Conservation (phyloP, 192 early-diverging fungal genomes). For the Entomortierella lignicola region DNA sequence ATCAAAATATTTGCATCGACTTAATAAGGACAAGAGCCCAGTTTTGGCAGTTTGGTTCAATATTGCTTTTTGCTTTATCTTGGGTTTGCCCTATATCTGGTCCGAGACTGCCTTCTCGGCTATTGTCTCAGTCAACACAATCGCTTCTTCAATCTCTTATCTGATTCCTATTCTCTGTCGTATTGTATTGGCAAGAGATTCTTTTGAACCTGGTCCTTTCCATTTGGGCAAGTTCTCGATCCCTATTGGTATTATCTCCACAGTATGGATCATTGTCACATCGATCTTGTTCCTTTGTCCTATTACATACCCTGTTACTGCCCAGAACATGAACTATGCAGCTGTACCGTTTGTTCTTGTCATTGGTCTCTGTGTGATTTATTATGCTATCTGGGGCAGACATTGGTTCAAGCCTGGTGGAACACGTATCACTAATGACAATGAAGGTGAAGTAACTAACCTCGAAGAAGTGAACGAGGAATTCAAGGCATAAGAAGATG, state of each 20-base stretch:
- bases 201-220: conserved; percentile 61
- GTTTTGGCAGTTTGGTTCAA: conserved; percentile 66
- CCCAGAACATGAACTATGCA: conserved; percentile 62
- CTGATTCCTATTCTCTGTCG: conserved; percentile 61
- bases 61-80: conserved; percentile 58
- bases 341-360: conserved; percentile 58
- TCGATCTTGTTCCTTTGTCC: conserved; percentile 59
- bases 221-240: conserved; percentile 56
- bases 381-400: conserved; percentile 63
- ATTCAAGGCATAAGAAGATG: too few relatives aligned
- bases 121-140: conserved; percentile 68
- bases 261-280: conserved; percentile 58
- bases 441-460: background rate
- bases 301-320: conserved; percentile 54
- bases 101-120: conserved; percentile 60
- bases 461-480: background rate
- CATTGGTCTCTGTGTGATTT: conserved; percentile 56
- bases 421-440: conserved; percentile 2
- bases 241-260: conserved; percentile 50
- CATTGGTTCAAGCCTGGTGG: conserved; percentile 65
- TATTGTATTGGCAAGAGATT: conserved; percentile 55
- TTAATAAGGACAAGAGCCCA: conserved; percentile 59
- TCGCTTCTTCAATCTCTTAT: conserved; percentile 63
- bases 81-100: conserved; percentile 64
- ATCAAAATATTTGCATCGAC: conserved; percentile 57